Evolutionary conservation across 2,329 filamentous ascomycete species (phyloP), one percentile per base, ranked within the genome.

Genomic region (Neurospora sp.): DNA sequence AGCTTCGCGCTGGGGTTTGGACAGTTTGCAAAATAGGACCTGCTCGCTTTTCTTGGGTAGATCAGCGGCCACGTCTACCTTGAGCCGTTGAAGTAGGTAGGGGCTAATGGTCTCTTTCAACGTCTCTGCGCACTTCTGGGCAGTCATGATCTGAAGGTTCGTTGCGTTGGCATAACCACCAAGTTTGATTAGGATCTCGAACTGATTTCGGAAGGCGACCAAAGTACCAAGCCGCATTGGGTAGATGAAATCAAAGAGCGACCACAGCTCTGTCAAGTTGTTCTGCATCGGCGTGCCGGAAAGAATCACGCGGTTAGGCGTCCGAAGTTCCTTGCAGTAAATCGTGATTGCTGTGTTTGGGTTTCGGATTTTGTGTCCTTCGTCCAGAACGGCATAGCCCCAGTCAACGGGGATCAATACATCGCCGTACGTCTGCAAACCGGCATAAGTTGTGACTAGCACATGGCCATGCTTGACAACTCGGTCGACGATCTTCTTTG

Each of bases 201-300:
- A 98, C 72, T 97, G 90, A 71, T 90, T 90, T 66, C 93, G 89
- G 78, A 99, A 99, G 73, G 92, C 93, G 70, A 97, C 91, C 13
- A 98, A 84, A 0, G 93, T 97, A 0, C 96, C 96, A 6, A 99
- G 82, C 15, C 94, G 91, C 93, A 98, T 97, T 0, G 96, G 96
- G 72, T 93, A 98, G 70, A 98, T 91, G 77, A 99, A 99, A 78
- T 99, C 96, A 77, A 99, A 98, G 0, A 99, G 82, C 0, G 95
- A 98, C 95, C 96, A 99, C 0, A 99, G 83, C 78, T 99, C 96
- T 0, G 91, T 90, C 36, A 99, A 82, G 73, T 97, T 98, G 79
- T 99, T 99, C 79, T 99, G 96, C 84, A 99, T 96, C 0, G 96
- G 96, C 0, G 96, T 99, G 5, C 96, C 96, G 0, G 96, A 98